Evolutionary conservation across 2,329 filamentous ascomycete genomes (phyloP), one percentile per base, ranked within the genome.

Genomic region (Colletotrichum neosansevieriae): DNA sequence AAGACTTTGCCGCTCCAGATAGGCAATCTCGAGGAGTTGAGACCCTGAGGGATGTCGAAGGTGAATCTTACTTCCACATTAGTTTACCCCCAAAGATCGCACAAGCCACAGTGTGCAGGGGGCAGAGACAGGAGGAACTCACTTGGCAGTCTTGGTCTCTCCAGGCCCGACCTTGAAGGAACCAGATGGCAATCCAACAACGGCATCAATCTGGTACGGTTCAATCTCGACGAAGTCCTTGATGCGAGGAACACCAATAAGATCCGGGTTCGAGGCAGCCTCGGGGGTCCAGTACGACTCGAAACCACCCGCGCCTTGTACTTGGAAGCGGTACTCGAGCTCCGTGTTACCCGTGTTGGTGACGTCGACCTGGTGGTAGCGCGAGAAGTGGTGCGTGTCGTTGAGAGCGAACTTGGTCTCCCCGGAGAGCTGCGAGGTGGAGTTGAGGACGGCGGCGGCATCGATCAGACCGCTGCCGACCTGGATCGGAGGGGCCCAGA

Each of bases 401-500:
- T 83, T 83, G 71, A 83, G 79, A 3, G 75, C 74, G 38, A 82
- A 76, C 60, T 78, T 79, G 3, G 72, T 76, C 38, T 78, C 77
- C 34, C 80, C 75, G 3, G 83, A 75, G 3, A 82, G 78, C 68
- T 80, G 63, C 32, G 57, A 67, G 3, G 57, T 40, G 2, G 49
- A 54, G 29, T 69, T 61, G 12, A 69, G 49, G 2, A 70, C 68
- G 21, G 57, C 38, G 6, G 60, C 34, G 24, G 80, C 79, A 54
- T 82, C 76, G 21, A 82, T 73, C 5, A 81, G 75, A 15, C 81
- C 80, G 50, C 71, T 78, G 36, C 80, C 81, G 62, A 81, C 79
- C 57, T 82, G 80, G 9, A 77, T 71, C 10, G 80, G 77, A 2
- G 81, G 79, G 4, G 73, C 73, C 73, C 72, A 73, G 67, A 71